Conservation (phyloP, 108 stramenopile genomes). For the Mediolabrus comicus region DNA sequence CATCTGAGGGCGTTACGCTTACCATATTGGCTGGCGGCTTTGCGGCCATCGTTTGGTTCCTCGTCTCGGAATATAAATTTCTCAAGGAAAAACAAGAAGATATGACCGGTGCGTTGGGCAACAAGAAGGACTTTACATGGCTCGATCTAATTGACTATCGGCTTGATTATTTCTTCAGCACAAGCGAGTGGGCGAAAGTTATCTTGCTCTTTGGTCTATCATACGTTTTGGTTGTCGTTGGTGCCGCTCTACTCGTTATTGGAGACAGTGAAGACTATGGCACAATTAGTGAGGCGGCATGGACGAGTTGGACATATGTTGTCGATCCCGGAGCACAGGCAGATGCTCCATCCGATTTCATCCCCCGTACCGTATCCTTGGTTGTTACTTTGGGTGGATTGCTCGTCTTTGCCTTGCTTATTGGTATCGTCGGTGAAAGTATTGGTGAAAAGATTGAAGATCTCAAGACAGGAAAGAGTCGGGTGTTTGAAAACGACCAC, state of each 20-base stretch:
- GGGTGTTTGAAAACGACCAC: constrained; percentile 28
- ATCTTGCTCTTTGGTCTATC: constrained; percentile 3
- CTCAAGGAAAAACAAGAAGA: neutral
- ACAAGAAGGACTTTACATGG: neutral
- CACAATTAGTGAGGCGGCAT: constrained; percentile 5
- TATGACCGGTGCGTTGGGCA: neutral
- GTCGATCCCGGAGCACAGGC: constrained; percentile 31
- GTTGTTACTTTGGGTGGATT: constrained; percentile 35
- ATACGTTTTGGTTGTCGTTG: constrained; percentile 3
- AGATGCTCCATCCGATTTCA: constrained; percentile 1
- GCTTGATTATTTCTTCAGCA: constrained; percentile 13
- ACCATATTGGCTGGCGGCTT: neutral
- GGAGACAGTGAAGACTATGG: neutral
- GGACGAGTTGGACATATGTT: constrained; percentile 37
- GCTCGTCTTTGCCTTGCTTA: constrained; percentile 37
- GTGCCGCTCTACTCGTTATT: constrained; percentile 3
- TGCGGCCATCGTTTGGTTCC: neutral
- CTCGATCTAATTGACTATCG: constrained; percentile 5
- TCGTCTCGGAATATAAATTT: neutral
- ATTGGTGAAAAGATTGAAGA: constrained; percentile 27
- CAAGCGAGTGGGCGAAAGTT: constrained; percentile 5
- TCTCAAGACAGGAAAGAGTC: constrained; percentile 28
- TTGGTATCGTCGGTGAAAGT: constrained; percentile 36
- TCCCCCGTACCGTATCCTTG: constrained; percentile 27
- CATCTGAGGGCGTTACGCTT: neutral